Percentiles rank a stretch among this genome's conserved stretches.
These are phyloP conservation scores for Mallotus repandus DNA, from an alignment of 441 rosid species.

Conservation along the genomic window DNA sequence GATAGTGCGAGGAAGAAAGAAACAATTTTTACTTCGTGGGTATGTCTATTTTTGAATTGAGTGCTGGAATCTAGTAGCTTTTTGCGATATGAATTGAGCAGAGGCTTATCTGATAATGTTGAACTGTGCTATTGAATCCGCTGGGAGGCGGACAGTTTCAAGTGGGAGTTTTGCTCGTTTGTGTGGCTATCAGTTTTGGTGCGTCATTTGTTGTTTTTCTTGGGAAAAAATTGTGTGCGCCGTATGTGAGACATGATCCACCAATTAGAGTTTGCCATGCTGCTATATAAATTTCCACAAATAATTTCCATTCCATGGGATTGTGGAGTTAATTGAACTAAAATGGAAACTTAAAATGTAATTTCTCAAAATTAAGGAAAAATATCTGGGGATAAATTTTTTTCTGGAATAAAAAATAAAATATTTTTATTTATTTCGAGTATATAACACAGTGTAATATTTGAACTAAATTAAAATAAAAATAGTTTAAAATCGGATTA, in stretches of 20 bases:
- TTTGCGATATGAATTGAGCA: neutral
- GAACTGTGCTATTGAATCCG: conserved; percentile 28
- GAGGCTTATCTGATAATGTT: conserved; percentile 11
- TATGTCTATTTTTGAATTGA: neutral
- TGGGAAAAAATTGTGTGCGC: conserved; percentile 8
- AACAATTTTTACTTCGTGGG: neutral
- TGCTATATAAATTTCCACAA: conserved; percentile 24
- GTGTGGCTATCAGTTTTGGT: conserved; percentile 33
- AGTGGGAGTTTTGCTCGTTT: conserved; percentile 13
- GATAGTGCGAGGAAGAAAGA: neutral
- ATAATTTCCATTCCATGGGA: neutral
- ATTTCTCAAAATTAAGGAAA: too few relatives aligned
- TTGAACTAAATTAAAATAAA: too few relatives aligned
- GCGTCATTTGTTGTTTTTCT: neutral
- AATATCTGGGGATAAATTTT: too few relatives aligned
- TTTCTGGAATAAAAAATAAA: too few relatives aligned
- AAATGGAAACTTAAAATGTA: too few relatives aligned
- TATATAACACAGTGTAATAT: too few relatives aligned
- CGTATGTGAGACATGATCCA: conserved; percentile 13
- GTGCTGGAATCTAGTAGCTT: neutral
- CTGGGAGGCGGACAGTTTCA: conserved; percentile 28
- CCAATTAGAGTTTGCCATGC: conserved; percentile 29
- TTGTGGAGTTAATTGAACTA: neutral
- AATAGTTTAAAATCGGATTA: too few relatives aligned
- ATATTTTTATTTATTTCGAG: too few relatives aligned